These are phyloP conservation scores for Spatholobus suberectus DNA, from an alignment of 306 rosid genomes.

Conservation along the genomic window DNA sequence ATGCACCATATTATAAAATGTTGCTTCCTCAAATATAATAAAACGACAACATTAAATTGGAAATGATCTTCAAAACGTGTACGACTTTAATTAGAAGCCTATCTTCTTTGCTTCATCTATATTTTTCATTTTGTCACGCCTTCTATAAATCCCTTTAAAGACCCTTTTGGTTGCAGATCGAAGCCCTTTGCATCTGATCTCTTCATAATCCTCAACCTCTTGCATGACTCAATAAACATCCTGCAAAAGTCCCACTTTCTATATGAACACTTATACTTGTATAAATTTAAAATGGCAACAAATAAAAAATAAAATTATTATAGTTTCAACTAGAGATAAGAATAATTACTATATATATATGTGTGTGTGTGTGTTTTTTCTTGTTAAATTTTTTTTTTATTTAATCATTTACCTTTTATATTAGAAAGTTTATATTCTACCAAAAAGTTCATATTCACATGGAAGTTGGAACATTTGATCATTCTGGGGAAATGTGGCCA, in stretches of 20 bases:
- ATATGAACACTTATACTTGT: not conserved
- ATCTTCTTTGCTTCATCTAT: slow-evolving; percentile 12
- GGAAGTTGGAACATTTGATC: not conserved
- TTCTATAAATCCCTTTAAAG: slow-evolving; percentile 44
- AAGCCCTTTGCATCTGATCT: slow-evolving; percentile 60
- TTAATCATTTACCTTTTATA: not conserved
- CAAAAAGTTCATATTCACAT: not conserved
- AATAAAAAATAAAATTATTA: too few species aligned
- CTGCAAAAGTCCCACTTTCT: slow-evolving; percentile 48
- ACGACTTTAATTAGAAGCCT: slow-evolving; percentile 31
- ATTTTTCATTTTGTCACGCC: slow-evolving; percentile 37
- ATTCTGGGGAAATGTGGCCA: slow-evolving; percentile 37
- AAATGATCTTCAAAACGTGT: slow-evolving; percentile 26
- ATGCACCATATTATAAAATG: slow-evolving; percentile 25
- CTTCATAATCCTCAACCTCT: slow-evolving; percentile 63
- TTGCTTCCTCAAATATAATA: slow-evolving; percentile 32
- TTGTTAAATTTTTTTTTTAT: not conserved
- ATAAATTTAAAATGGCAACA: not conserved
- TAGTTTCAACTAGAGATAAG: not conserved
- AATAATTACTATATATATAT: too few species aligned
- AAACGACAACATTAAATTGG: slow-evolving; percentile 29
- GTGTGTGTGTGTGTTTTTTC: too few species aligned
- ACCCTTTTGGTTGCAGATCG: slow-evolving; percentile 65
- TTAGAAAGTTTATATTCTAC: too few species aligned
- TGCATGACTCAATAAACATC: slow-evolving; percentile 81